Evolutionary conservation across 768 basidiomycete genomes (phyloP).

Genomic region (Chalciporus piperatus): DNA sequence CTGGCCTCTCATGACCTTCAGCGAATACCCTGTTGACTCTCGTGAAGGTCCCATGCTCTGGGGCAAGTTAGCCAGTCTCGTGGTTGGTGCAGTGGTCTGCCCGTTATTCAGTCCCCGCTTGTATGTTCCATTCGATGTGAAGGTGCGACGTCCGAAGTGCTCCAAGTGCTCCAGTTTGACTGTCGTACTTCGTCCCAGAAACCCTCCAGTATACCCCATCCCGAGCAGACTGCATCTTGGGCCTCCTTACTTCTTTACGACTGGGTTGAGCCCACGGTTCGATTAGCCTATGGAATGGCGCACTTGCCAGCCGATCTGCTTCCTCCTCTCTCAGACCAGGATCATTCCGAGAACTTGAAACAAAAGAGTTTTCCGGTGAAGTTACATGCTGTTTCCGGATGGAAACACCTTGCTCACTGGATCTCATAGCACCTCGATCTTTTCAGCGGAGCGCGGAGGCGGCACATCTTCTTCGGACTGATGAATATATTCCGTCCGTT

Average conservation of each 20-base stretch:
- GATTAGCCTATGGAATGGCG: constrained; percentile 36
- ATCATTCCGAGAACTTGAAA: constrained; percentile 34
- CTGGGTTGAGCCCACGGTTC: constrained; percentile 55
- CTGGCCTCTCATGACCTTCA: constrained; percentile 57
- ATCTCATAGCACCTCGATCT: constrained; percentile 22
- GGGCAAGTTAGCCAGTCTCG: constrained; percentile 48
- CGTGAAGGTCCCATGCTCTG: constrained; percentile 50
- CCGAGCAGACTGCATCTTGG: constrained; percentile 41
- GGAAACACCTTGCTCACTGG: neutral
- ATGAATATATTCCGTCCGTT: neutral
- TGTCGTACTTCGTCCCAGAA: constrained; percentile 11
- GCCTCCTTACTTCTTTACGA: constrained; percentile 38
- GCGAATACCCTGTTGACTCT: constrained; percentile 46
- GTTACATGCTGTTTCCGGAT: neutral
- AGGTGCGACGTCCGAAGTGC: neutral
- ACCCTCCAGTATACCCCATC: constrained; percentile 27
- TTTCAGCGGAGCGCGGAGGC: constrained; percentile 13
- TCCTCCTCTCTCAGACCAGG: constrained; percentile 50
- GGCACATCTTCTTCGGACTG: constrained; percentile 8
- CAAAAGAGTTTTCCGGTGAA: constrained; percentile 37
- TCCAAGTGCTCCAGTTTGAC: too few relatives aligned
- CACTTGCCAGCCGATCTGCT: constrained; percentile 43
- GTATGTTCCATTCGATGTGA: constrained; percentile 57
- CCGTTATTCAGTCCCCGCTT: constrained; percentile 37
- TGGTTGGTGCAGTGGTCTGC: constrained; percentile 39